These are phyloP conservation scores for Phaseolus lunatus DNA, from an alignment of 306 rosid genomes.

Conservation along the genomic window DNA sequence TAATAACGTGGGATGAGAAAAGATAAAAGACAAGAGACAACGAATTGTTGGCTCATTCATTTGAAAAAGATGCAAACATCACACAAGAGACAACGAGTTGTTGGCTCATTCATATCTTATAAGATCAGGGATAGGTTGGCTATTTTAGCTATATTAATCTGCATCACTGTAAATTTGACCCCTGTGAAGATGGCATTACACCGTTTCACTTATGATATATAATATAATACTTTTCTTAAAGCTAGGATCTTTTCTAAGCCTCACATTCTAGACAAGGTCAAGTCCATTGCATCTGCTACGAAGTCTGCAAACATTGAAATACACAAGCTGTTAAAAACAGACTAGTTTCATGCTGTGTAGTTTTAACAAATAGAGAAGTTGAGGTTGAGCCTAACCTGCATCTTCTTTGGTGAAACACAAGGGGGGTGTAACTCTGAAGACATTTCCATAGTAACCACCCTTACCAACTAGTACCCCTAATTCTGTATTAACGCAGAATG, in stretches of 20 bases:
- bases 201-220: slow-evolving; percentile 26
- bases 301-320: slow-evolving; percentile 61
- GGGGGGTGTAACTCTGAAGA: slow-evolving; percentile 84
- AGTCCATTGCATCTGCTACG: slow-evolving; percentile 74
- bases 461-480: slow-evolving; percentile 76
- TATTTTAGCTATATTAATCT: slow-evolving; percentile 9
- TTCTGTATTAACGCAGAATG: slow-evolving; percentile 47
- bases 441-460: slow-evolving; percentile 87
- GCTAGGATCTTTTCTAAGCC: slow-evolving; percentile 13
- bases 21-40: slow-evolving; percentile 1
- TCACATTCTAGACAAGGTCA: slow-evolving; percentile 66
- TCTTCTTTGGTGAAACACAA: slow-evolving; percentile 83
- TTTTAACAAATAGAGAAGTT: not conserved
- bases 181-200: slow-evolving; percentile 25
- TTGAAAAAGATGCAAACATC: not conserved
- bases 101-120: slow-evolving; percentile 62
- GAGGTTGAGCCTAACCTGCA: slow-evolving; percentile 60
- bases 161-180: slow-evolving; percentile 30
- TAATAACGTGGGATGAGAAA: not conserved
- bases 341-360: not conserved
- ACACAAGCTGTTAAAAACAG: not conserved
- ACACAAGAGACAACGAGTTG: slow-evolving; percentile 74
- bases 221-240: slow-evolving; percentile 9
- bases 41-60: not conserved
- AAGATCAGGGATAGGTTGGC: slow-evolving; percentile 15